Percentiles rank a stretch among this genome's conserved stretches.
phyloP scores from a whole-genome alignment of 1,284 basidiomycete species.

The Fomitopsis palustris region DNA sequence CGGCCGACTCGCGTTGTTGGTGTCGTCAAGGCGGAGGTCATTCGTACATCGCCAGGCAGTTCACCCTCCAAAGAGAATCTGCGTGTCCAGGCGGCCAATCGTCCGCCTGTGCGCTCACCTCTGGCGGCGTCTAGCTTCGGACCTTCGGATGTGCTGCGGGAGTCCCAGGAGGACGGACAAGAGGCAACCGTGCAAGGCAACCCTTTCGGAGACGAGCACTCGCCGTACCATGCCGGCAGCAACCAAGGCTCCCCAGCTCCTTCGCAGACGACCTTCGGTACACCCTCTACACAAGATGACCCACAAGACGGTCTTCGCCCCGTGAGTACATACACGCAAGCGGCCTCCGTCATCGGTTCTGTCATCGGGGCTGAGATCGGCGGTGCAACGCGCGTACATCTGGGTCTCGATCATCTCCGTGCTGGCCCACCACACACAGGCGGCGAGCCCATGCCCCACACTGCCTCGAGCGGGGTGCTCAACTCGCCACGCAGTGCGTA shows the following conservation, averaged over 20 bases:
- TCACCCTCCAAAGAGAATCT: conserved; percentile 31
- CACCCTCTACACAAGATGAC: conserved; percentile 18
- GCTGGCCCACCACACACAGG: conserved; percentile 7
- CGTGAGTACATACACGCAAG: conserved; percentile 58
- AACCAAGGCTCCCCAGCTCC: conserved; percentile 31
- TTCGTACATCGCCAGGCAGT: conserved; percentile 51
- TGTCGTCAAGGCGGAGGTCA: conserved; percentile 73
- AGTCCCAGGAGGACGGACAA: conserved; percentile 43
- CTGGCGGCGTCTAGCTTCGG: conserved; percentile 70
- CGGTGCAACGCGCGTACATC: conserved; percentile 60
- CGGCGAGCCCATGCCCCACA: conserved; percentile 18
- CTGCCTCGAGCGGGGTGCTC: conserved; percentile 28
- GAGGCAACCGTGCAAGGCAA: conserved; percentile 35
- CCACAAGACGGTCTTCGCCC: conserved; percentile 36
- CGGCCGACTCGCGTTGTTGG: conserved; percentile 68
- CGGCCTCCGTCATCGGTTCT: conserved; percentile 56
- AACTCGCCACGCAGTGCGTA: conserved; percentile 42
- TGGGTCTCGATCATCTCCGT: conserved; percentile 40
- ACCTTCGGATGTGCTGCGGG: conserved; percentile 58
- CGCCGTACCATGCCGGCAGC: conserved; percentile 32
- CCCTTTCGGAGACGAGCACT: conserved; percentile 66
- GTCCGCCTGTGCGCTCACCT: conserved; percentile 55
- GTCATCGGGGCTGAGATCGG: conserved; percentile 51
- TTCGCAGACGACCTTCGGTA: conserved; percentile 41
- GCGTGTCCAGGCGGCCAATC: conserved; percentile 31